These are phyloP conservation scores for Penicillium expansum DNA, from an alignment of 2,329 filamentous ascomycete species.

Conservation along the genomic window DNA sequence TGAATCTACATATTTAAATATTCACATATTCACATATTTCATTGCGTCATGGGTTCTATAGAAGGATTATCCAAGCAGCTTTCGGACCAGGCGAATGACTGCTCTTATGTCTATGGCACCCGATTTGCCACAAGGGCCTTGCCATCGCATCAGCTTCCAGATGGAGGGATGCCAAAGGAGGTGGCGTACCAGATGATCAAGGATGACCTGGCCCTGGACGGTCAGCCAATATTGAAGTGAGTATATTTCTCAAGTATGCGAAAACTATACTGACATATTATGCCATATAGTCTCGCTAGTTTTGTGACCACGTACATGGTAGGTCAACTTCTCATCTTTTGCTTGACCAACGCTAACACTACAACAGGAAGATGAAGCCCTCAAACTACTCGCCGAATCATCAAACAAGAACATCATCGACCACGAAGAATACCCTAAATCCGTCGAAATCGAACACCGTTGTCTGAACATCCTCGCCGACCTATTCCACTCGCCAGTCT, in stretches of 20 bases:
- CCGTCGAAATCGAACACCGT: conserved; percentile 61
- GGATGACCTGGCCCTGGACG: conserved; percentile 63
- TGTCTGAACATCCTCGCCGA: conserved; percentile 68
- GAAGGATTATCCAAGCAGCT: background rate
- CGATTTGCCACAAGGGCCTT: conserved; percentile 7
- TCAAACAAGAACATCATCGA: conserved; percentile 71
- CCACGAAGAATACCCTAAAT: conserved; percentile 63
- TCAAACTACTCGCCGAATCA: conserved; percentile 65
- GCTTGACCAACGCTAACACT: background rate
- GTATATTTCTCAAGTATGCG: conserved; percentile 25
- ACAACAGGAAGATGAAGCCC: conserved; percentile 56
- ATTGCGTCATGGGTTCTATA: conserved; percentile 3
- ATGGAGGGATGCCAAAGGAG: conserved; percentile 78
- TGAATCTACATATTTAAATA: background rate
- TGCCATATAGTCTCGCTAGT: conserved; percentile 34
- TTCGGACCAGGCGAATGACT: background rate
- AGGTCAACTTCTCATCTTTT: background rate
- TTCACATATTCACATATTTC: too few relatives aligned
- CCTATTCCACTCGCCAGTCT: conserved; percentile 61
- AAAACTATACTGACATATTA: background rate
- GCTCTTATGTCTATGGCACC: conserved; percentile 12
- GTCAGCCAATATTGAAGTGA: conserved; percentile 66
- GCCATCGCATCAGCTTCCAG: conserved; percentile 44
- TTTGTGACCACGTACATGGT: conserved; percentile 70
- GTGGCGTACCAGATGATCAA: conserved; percentile 64